A percentile compares a stretch with the other conserved stretches of the same genome.
Evolutionary conservation across 192 early-diverging fungal species (phyloP).

Genomic region (Spizellomyces punctatus): DNA sequence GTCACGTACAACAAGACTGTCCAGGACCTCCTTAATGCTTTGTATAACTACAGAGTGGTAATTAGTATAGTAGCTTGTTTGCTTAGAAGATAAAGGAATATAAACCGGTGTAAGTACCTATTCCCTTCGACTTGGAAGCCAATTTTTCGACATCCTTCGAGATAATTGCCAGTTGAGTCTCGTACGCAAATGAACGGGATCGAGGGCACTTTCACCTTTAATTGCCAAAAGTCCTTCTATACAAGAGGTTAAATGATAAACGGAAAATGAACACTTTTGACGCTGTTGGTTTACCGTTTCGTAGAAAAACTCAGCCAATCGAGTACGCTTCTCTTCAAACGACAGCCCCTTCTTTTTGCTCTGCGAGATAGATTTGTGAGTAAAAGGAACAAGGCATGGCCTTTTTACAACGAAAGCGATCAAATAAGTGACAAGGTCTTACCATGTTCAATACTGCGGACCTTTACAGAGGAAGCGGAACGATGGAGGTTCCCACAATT

Average conservation of each 20-base stretch:
- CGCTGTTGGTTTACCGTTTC: slow-evolving; percentile 31
- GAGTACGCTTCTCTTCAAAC: slow-evolving; percentile 57
- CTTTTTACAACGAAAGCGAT: too few relatives aligned
- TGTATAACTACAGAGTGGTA: slow-evolving; percentile 56
- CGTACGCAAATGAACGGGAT: not conserved
- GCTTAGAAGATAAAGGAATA: not conserved
- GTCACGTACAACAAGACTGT: slow-evolving; percentile 64
- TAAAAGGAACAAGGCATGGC: too few relatives aligned
- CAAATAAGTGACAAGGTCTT: too few relatives aligned
- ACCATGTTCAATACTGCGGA: too few relatives aligned
- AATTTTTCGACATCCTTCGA: slow-evolving; percentile 75
- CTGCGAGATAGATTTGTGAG: not conserved
- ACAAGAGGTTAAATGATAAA: not conserved
- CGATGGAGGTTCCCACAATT: too few relatives aligned
- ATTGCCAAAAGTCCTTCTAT: slow-evolving; percentile 71
- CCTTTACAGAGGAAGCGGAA: too few relatives aligned
- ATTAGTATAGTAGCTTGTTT: not conserved
- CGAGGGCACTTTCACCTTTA: slow-evolving; percentile 45
- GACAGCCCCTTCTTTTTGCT: slow-evolving; percentile 31
- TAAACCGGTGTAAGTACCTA: slow-evolving; percentile 47
- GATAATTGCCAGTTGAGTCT: not conserved
- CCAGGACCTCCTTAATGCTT: slow-evolving; percentile 81
- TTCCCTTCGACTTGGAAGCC: slow-evolving; percentile 80
- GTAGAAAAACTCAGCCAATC: slow-evolving; percentile 61
- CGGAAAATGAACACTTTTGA: not conserved